Evolutionary conservation across 257 asterid species (phyloP), one percentile per base, ranked within the genome.

Genomic region (Gynochthodes officinalis): DNA sequence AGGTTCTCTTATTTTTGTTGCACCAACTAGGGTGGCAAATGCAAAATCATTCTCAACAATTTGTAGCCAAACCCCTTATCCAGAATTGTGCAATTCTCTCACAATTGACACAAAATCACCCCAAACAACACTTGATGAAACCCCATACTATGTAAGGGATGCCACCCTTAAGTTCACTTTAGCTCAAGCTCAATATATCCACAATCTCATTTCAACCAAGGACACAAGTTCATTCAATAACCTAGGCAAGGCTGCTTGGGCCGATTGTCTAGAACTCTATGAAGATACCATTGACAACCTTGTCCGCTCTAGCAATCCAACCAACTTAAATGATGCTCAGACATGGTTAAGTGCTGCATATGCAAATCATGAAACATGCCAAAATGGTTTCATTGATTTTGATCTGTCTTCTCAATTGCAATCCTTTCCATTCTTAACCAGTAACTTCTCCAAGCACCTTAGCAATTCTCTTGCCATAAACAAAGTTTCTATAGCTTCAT

Each of bases 281-380:
- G 79, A 81, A 49, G 92, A 86, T 66, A 79, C 88, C 2, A 54
- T 89, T 19, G 32, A 79, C 14, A 80, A 78, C 25, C 82, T 87
- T 8, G 82, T 80, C 37, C 78, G 75, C 0, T 79, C 75, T 0
- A 44, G 11, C 28, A 28, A 57, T 32, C 40, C 69, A 4, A 10
- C 73, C 48, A 74, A 30, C 44, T 11, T n/a, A 11, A 40, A 73
- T 32, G 88, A 87, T 66, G 87, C 79, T 11, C 91, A 88, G 76
- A 88, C 94, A 58, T 89, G 90, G 94, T 42, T 89, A 48, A 89
- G 96, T 74, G 91, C 94, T 4, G 72, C 94, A 21, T 59, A 86
- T n/a, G 88, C 96, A 52, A 89, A 88, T 54, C 83, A 79, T 35
- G 77, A 84, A 78, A 75, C 92, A 12, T 89, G 94, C 83, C 70